Base-by-base conservation (phyloP, 352 stramenopile genomes). In the Phytopythium aichiense region DNA sequence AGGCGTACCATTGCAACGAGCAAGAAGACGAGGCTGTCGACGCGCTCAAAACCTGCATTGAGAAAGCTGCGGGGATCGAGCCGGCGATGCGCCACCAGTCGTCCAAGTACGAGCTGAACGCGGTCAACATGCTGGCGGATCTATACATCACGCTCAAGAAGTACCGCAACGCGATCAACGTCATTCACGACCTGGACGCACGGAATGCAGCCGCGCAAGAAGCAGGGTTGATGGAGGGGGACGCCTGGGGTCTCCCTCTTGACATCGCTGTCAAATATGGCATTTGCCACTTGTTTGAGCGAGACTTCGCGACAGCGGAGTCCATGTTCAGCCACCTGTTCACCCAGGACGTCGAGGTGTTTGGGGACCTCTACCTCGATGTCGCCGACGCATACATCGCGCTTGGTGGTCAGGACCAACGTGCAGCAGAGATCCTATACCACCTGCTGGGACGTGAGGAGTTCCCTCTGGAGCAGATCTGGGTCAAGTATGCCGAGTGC, bases 211-310 rank as follows among this genome's bases (percentile, higher is more conserved):
- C 77, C n/a, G 74, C 72, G 40, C 77, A 85, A 51, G 84, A 89
- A 9, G 66, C 76, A 20, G 64, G 75, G 13, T 74, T 89, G 64
- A 73, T 88, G 4, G 85, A 91, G 38, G 79, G 82, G 0, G 79
- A 89, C 23, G 80, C 80, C 0, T 80, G 76, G 42, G 83, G 79
- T 13, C 65, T 95, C 25, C 87, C 87, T 3, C 74, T 95, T 13
- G 87, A 95, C 64, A 94, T 95, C 61, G 84, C 83, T 3, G 85
- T 95, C 20, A 95, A 94, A 50, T 93, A 92, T 56, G 87, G 87
- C 16, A 95, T 95, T 23, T 95, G 87, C 46, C 79, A 94, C 54
- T 68, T 95, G 22, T 91, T 88, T 58, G 79, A 91, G 52, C 71
- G 79, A 8, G 81, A 95, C 57, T 85, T 87, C 54, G 72, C 73